Base-by-base conservation (phyloP, 2,329 filamentous ascomycete species). In the Chaetomiaceae sp. region DNA sequence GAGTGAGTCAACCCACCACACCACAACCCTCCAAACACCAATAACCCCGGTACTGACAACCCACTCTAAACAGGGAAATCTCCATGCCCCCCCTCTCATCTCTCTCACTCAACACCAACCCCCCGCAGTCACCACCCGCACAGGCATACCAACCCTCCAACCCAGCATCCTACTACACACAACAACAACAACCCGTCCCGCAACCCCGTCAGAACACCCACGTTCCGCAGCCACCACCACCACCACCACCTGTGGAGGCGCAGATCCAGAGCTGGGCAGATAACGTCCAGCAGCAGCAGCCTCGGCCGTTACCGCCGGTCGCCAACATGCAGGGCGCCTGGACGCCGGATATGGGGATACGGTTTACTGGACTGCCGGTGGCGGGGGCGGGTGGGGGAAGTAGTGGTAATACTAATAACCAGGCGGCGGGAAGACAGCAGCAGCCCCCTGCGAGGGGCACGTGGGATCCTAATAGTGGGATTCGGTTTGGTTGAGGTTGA, bases 301-400 rank as follows among this genome's bases (percentile, higher is more conserved):
- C 62, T 0, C 67, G 66, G 38, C 78, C 78, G 0, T 70, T 75
- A 49, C 71, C 76, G 2, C 68, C 71, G 0, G 60, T 62, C 9
- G 53, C 56, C 1, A 57, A 45, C 13, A 58, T 56, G 67, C 77
- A 60, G 70, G 78, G 66, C 6, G 82, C 87, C 65, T 96, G 90
- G 90, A 84, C 81, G 49, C 88, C 89, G 0, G 83, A 85, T 2
- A 84, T 88, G 75, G 87, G 86, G 0, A 93, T 95, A 61, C 84
- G 83, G 51, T 95, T 96, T 66, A 81, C 80, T 1, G 76, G 71
- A 4, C 43, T 17, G 43, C 13, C 13, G 44, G 20, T 39, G 34
- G 4, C 33, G 42, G 17, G 10, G 33, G n/a, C 27, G 43, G 10
- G 50, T 5, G 44, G 45, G 27, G 42, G 23, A 14, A 39, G 19